Conservation (phyloP, 495 filamentous ascomycete genomes). For the Penicillium diatomitis region DNA sequence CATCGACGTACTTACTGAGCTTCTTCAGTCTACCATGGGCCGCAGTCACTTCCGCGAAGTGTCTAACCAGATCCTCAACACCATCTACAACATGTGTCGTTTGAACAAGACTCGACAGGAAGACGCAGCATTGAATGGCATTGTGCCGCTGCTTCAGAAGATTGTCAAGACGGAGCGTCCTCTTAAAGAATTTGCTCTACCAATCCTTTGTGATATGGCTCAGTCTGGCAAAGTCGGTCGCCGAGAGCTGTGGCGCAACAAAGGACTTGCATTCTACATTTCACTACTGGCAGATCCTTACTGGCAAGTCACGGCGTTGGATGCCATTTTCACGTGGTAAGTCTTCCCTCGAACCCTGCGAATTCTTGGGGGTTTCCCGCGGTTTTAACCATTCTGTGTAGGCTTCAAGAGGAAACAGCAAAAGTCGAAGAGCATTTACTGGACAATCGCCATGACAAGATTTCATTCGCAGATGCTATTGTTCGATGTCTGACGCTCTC, state of each 20-base stretch:
- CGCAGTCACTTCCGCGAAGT: slow-evolving; percentile 76
- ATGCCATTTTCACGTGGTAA: slow-evolving; percentile 97
- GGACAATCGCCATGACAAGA: slow-evolving; percentile 42
- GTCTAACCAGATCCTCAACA: slow-evolving; percentile 94
- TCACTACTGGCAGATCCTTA: slow-evolving; percentile 89
- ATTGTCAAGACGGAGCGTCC: slow-evolving; percentile 87
- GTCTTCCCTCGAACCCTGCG: slow-evolving; percentile 9
- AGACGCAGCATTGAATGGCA: slow-evolving; percentile 88
- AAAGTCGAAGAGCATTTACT: slow-evolving; percentile 87
- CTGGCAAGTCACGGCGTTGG: slow-evolving; percentile 95
- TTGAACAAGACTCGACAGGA: slow-evolving; percentile 90
- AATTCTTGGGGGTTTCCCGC: not conserved
- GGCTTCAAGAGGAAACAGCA: slow-evolving; percentile 96
- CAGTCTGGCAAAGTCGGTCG: slow-evolving; percentile 92
- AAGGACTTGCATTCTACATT: slow-evolving; percentile 88
- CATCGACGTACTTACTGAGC: slow-evolving; percentile 87
- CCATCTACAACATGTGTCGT: slow-evolving; percentile 96
- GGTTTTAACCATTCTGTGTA: slow-evolving; percentile 21
- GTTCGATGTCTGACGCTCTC: slow-evolving; percentile 76
- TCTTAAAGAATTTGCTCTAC: slow-evolving; percentile 92
- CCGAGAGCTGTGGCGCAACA: slow-evolving; percentile 91
- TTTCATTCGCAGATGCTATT: slow-evolving; percentile 69
- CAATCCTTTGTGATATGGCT: slow-evolving; percentile 99
- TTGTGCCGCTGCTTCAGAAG: slow-evolving; percentile 82
- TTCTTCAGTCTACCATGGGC: slow-evolving; percentile 72